Conservation (phyloP, 139 green algal species). For the Micractinium conductrix region DNA sequence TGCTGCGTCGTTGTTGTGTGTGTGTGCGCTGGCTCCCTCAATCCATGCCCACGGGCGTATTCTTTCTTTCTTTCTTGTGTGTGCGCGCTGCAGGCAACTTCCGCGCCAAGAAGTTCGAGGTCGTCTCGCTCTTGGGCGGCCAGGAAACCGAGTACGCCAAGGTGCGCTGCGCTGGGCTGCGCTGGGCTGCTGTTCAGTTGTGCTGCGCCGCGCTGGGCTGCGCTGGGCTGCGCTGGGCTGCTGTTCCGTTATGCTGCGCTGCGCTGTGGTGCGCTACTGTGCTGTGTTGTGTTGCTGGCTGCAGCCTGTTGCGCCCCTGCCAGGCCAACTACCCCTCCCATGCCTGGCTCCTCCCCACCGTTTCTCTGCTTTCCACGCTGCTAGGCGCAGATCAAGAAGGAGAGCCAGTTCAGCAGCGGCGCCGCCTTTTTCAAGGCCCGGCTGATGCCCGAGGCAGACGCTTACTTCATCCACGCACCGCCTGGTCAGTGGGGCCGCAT, state of each 20-base stretch:
- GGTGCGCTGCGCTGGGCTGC: too few relatives aligned
- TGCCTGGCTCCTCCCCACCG: background rate
- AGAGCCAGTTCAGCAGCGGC: background rate
- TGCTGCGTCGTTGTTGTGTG: too few relatives aligned
- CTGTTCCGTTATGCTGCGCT: too few relatives aligned
- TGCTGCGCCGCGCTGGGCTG: background rate
- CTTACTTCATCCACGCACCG: constrained; percentile 1
- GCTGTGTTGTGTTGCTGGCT: background rate
- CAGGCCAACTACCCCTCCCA: too few relatives aligned
- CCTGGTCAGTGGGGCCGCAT: too few relatives aligned
- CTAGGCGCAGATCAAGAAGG: constrained; percentile 9
- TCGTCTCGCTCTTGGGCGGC: background rate
- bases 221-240: background rate
- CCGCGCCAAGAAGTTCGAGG: background rate
- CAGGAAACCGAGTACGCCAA: background rate
- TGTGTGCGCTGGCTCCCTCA: too few relatives aligned
- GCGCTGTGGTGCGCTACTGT: too few relatives aligned
- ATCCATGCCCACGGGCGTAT: too few relatives aligned
- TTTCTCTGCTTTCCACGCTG: background rate
- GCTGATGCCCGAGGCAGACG: background rate
- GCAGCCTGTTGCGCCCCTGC: too few relatives aligned
- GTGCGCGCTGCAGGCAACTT: background rate
- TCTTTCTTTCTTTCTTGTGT: too few relatives aligned
- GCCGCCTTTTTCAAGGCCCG: background rate
- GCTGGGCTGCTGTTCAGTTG: background rate